Evolutionary conservation across 2,329 filamentous ascomycete species (phyloP).

Genomic region (Microsporum audouinii): DNA sequence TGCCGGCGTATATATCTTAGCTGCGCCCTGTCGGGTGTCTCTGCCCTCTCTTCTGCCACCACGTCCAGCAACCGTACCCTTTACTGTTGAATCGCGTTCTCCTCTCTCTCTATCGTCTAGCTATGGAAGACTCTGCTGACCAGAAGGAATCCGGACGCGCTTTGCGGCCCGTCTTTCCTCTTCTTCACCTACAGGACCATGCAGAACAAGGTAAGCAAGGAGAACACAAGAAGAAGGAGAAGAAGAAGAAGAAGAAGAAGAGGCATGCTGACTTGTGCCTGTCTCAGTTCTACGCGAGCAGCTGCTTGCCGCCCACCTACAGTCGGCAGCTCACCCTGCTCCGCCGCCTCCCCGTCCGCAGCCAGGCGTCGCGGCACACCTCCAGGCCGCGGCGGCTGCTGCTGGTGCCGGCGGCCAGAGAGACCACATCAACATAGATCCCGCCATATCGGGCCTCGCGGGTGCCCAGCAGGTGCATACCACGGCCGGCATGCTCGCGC

Average conservation of each 20-base stretch:
- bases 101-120: neutral
- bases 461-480: neutral
- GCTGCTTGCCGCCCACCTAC: conserved; percentile 42
- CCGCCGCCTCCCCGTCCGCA: conserved; percentile 35
- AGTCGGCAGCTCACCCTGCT: conserved; percentile 23
- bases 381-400: conserved; percentile 22
- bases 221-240: neutral
- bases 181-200: conserved; percentile 27
- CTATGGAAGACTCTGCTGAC: neutral
- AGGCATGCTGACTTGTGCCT: conserved; percentile 6
- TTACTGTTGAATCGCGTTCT: neutral
- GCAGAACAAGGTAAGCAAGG: conserved; percentile 33
- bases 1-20: neutral
- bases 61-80: too few species aligned
- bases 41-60: too few species aligned
- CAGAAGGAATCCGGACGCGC: neutral
- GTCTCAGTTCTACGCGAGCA: conserved; percentile 50
- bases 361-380: conserved; percentile 32
- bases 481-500: conserved; percentile 16
- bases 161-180: neutral
- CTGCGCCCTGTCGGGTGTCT: neutral
- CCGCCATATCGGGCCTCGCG: conserved; percentile 41
- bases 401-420: conserved; percentile 25
- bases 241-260: neutral
- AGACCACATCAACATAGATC: conserved; percentile 46